Evolutionary conservation across 371 early-diverging fungal genomes (phyloP), one percentile per base, ranked within the genome.

Genomic region (Basidiobolus meristosporus): DNA sequence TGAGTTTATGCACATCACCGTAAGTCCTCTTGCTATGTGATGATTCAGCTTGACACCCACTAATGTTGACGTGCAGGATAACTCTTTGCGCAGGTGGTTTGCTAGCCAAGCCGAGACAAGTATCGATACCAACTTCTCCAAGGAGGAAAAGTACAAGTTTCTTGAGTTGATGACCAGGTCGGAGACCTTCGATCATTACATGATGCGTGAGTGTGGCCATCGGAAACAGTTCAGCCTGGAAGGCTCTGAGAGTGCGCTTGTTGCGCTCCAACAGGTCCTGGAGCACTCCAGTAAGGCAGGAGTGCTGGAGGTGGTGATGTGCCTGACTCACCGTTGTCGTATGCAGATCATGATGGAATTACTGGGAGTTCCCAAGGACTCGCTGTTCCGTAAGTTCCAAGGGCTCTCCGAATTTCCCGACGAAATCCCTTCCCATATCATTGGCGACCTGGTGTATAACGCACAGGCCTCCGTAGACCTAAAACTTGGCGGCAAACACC

Each of bases 281-380:
- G 63, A 34, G 14, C 14, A 7, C 7, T 12, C 28, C 32, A 19
- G 26, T 7, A 19, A 41, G 69, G 67, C 65, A 17, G 86, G 82
- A 19, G 57, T 90, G n/a, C 57, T 70, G n/a, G 79, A 87, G 31
- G 63, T 79, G 10, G 75, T 93, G 7, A 45, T 95, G 32, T 79
- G 97, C 33, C 91, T 93, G 95, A 90, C 97, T 6, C 97, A 96
- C 57, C 83, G 97, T 40, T 96, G 97, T 21, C 72, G 97, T 38
- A 67, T 96, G 36, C 95, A 96, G 52, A 52, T 93, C 9, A 60
- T 92, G 31, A 73, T 83, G 11, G 87, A 85, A 53, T 56, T 92
- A 21, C 56, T 93, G 38, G 26, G 26, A 5, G 26, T 26, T 9
- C 9, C 26, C 9, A 26, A 26, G 54, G 81, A 51, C 81, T 72